Evolutionary conservation across 306 rosid genomes (phyloP).

Genomic region (Cucumis hystrix): DNA sequence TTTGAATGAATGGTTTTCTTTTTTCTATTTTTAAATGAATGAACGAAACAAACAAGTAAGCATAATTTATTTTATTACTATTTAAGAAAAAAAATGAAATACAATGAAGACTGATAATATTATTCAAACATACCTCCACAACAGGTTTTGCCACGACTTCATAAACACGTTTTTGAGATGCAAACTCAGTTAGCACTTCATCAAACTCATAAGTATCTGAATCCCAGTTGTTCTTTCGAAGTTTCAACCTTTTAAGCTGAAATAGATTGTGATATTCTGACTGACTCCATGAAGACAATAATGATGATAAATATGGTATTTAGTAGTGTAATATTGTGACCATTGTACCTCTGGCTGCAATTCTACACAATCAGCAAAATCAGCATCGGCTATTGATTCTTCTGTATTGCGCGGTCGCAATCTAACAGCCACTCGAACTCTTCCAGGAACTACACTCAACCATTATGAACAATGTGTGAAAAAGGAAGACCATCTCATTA

Average conservation of each 20-base stretch:
- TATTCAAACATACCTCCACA: constrained; percentile 58
- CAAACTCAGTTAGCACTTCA: constrained; percentile 93
- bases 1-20: too few relatives aligned
- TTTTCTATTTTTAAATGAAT: neutral
- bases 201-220: constrained; percentile 93
- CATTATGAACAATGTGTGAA: neutral
- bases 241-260: constrained; percentile 95
- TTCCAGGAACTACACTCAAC: constrained; percentile 66
- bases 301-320: neutral
- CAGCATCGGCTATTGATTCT: constrained; percentile 72
- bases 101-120: neutral
- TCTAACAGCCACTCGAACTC: constrained; percentile 96
- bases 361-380: constrained; percentile 95
- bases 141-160: constrained; percentile 99
- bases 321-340: neutral
- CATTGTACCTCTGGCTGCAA: constrained; percentile 79
- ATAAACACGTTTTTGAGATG: constrained; percentile 95
- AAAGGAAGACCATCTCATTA: neutral
- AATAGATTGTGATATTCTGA: constrained; percentile 12
- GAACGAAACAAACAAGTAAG: neutral
- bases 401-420: constrained; percentile 72
- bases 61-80: neutral
- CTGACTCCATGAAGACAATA: neutral
- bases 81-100: neutral
- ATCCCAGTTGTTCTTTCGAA: constrained; percentile 97